Evolutionary conservation across 1,284 basidiomycete genomes (phyloP).

Genomic region (Boletus albobrunnescens): DNA sequence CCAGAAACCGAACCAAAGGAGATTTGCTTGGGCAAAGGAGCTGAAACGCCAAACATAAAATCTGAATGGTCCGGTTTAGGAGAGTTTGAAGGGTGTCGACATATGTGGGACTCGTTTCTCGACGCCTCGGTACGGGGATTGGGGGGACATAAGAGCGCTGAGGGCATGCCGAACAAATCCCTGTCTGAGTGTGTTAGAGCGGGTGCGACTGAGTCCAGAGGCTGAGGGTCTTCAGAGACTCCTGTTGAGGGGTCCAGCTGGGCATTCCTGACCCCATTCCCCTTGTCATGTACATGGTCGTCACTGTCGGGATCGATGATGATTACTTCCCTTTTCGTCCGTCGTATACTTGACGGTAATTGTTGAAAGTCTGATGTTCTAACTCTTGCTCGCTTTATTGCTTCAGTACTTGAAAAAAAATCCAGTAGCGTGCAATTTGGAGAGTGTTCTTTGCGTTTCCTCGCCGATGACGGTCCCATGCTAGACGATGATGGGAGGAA

Average conservation of each 20-base stretch:
- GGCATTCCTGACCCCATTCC: neutral
- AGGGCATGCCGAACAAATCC: conserved; percentile 31
- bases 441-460: conserved; percentile 40
- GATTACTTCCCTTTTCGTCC: conserved; percentile 41
- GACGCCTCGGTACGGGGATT: neutral
- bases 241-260: neutral
- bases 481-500: too few species aligned
- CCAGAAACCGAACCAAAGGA: conserved; percentile 11
- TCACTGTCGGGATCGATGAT: conserved; percentile 60
- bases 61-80: conserved; percentile 4
- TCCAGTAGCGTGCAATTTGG: conserved; percentile 45
- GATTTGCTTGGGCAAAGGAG: conserved; percentile 12
- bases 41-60: conserved; percentile 21
- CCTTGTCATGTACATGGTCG: conserved; percentile 23
- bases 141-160: conserved; percentile 21
- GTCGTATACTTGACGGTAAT: conserved; percentile 1
- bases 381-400: conserved; percentile 24
- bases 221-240: neutral
- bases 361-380: conserved; percentile 4
- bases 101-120: neutral
- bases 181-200: conserved; percentile 9
- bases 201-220: neutral
- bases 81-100: neutral
- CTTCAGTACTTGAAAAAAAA: conserved; percentile 42
- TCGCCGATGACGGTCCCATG: conserved; percentile 35